phyloP scores from a whole-genome alignment of 2,329 filamentous ascomycete genomes.

The Colletotrichum simmondsii region DNA sequence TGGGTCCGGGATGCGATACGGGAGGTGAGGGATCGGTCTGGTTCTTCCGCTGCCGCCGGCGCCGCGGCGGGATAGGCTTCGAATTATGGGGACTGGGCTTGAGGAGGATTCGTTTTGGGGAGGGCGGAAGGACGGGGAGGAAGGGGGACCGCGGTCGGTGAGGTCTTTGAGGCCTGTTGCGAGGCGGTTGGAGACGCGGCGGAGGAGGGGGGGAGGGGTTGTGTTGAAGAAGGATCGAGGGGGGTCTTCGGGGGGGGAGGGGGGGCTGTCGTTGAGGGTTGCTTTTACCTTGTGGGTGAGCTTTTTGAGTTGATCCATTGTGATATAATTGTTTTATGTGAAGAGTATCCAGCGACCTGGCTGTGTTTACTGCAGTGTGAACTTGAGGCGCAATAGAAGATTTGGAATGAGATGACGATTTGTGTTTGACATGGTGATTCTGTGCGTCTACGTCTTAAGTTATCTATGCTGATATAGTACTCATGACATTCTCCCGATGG shows the following conservation, averaged over 20 bases:
- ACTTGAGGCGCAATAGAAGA: too few species aligned
- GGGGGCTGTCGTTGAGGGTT: neutral
- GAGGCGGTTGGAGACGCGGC: neutral
- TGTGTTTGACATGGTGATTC: too few species aligned
- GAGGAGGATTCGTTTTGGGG: neutral
- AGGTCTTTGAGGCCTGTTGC: neutral
- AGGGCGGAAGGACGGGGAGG: neutral
- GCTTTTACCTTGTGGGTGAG: neutral
- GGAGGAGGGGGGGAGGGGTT: neutral
- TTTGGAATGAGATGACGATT: too few species aligned
- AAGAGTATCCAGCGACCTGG: too few species aligned
- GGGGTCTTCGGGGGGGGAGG: neutral
- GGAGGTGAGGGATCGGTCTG: neutral
- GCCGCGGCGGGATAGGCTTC: neutral
- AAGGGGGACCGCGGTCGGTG: neutral
- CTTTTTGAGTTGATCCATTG: neutral
- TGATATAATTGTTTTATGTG: too few species aligned
- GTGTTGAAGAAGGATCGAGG: neutral
- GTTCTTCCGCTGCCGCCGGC: neutral
- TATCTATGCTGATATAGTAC: too few species aligned
- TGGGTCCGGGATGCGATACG: neutral
- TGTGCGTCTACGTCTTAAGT: too few species aligned
- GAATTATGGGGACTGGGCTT: neutral
- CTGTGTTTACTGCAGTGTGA: too few species aligned
- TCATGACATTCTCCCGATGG: too few species aligned